phyloP scores from a whole-genome alignment of 225 moss, liverwort and hornwort species.

The Polytrichum formosum region DNA sequence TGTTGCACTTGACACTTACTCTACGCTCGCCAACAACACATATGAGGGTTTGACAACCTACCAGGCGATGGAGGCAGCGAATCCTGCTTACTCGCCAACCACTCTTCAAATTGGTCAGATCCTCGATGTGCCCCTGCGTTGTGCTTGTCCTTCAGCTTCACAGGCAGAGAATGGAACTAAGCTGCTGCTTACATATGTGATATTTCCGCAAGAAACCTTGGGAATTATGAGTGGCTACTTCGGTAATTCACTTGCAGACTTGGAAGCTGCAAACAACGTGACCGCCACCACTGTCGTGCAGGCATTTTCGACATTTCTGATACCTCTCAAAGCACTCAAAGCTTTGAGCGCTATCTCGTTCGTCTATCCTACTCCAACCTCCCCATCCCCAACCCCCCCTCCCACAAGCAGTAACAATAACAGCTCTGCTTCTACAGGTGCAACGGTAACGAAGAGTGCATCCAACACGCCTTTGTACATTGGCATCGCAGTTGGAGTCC shows the following conservation, averaged over 20 bases:
- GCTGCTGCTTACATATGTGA: conserved; percentile 42
- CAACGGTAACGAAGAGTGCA: conserved; percentile 1
- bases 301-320: conserved; percentile 30
- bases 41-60: conserved; percentile 28
- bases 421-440: background rate
- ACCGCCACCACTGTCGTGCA: background rate
- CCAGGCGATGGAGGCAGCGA: conserved; percentile 21
- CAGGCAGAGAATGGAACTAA: background rate
- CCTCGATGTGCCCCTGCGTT: conserved; percentile 17
- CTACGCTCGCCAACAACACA: background rate
- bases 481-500: conserved; percentile 40
- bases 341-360: conserved; percentile 15
- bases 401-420: background rate
- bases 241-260: conserved; percentile 12
- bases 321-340: conserved; percentile 35
- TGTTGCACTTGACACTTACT: conserved; percentile 2
- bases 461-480: conserved; percentile 22
- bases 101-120: conserved; percentile 5
- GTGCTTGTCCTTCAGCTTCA: conserved; percentile 22
- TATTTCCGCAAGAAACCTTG: conserved; percentile 27
- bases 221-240: conserved; percentile 20
- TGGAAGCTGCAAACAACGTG: conserved; percentile 38
- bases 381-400: background rate
- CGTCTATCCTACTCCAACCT: conserved; percentile 10
- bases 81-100: conserved; percentile 1